Evolutionary conservation across 2,329 filamentous ascomycete genomes (phyloP).

Genomic region (Paraconiothyrium brasiliense): DNA sequence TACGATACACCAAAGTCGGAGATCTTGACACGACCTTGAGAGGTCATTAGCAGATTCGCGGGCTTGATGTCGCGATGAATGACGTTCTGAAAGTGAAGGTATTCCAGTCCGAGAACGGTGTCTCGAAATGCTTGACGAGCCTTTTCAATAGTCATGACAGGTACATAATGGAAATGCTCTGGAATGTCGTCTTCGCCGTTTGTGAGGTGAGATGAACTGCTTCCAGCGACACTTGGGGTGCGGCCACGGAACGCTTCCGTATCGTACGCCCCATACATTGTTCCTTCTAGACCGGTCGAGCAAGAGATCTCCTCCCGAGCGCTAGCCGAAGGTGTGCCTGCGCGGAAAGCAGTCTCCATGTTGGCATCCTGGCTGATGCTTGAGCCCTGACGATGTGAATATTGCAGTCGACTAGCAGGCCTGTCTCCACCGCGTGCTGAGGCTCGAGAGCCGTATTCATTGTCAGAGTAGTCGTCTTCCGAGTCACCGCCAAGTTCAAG

Average conservation of each 20-base stretch:
- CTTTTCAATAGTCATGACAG: conserved; percentile 86
- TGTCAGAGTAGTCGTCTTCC: conserved; percentile 58
- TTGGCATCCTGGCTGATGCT: conserved; percentile 32
- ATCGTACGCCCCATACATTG: conserved; percentile 79
- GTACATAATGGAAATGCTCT: conserved; percentile 92
- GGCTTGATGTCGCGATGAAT: conserved; percentile 63
- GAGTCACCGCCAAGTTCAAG: conserved; percentile 77
- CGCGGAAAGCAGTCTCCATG: conserved; percentile 49
- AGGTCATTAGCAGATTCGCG: conserved; percentile 89
- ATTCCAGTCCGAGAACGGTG: conserved; percentile 91
- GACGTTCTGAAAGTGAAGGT: conserved; percentile 70
- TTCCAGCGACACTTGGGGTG: conserved; percentile 83
- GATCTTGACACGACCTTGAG: conserved; percentile 89
- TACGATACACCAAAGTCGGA: conserved; percentile 99
- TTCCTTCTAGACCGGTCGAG: conserved; percentile 73
- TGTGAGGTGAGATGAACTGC: conserved; percentile 67
- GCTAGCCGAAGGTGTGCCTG: conserved; percentile 31
- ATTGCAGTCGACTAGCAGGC: conserved; percentile 29
- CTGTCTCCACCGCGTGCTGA: conserved; percentile 33
- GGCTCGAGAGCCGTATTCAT: conserved; percentile 36
- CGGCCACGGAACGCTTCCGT: conserved; percentile 67
- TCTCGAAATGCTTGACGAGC: conserved; percentile 88
- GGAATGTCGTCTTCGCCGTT: conserved; percentile 67
- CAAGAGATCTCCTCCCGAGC: conserved; percentile 18
- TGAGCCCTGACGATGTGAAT: conserved; percentile 32